Evolutionary conservation across 2,329 filamentous ascomycete genomes (phyloP), one percentile per base, ranked within the genome.

Genomic region (Ceratocystis colombiana): DNA sequence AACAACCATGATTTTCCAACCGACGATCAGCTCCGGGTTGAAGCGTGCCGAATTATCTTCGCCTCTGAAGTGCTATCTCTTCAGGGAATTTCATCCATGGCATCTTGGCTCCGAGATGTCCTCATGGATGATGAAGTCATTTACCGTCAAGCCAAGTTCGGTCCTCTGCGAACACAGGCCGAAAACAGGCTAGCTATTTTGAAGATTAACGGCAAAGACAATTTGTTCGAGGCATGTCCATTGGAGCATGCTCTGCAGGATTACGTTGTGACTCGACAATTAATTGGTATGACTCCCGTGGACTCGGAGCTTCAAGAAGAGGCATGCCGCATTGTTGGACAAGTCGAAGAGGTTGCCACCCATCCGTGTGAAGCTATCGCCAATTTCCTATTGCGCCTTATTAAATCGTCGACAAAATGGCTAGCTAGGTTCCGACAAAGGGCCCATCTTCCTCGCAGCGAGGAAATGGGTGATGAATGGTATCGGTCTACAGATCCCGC

Each of bases 301-400:
- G 82, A 86, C 65, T 74, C 79, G 4, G 84, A 86, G 72, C 77
- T 87, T 17, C 83, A 86, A 71, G 75, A 77, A 5, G 82, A 85
- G 72, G 82, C 83, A 17, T 83, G 82, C 70, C 79, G 77, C 25
- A 82, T 86, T 61, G 75, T 87, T 25, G 79, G 80, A 1, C 76
- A 81, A n/a, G 77, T 82, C 67, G 84, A 86, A 69, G 78, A 80
- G 64, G 75, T 77, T 1, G 81, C 79, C 17, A 77, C 75, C 2
- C 75, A 77, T 44, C 78, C 81, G 1, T 80, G 79, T 0, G 79
- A 82, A 17, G 73, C 75, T 2, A 74, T 84, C 15, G 79, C 80
- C 10, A 81, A 82, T 71, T 85, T 84, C 78, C 74, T 86, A 37
- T 72, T 85, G 57, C 79, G 82, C 7, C 73, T 82, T 5, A 78